A percentile compares a stretch with the other conserved stretches of the same genome.
Evolutionary conservation across 768 basidiomycete genomes (phyloP).

Genomic region (Tylopilus vinaceipallidus): DNA sequence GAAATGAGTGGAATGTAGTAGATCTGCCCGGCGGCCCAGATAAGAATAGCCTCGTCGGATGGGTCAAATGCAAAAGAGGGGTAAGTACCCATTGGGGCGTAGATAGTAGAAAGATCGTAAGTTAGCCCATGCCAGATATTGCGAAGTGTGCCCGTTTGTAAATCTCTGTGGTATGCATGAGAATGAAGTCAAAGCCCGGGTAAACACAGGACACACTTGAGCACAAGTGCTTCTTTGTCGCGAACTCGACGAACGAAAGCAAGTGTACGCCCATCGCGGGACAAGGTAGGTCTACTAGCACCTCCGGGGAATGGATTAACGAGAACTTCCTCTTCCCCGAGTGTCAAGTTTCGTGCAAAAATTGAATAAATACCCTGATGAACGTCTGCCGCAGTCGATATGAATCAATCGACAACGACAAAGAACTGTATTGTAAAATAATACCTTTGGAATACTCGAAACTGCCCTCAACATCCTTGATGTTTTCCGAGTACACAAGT

Average conservation of each 20-base stretch:
- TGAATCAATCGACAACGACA: neutral
- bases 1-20: slow-evolving; percentile 52
- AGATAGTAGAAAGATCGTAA: slow-evolving; percentile 61
- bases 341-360: slow-evolving; percentile 63
- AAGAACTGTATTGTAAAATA: neutral
- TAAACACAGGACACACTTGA: slow-evolving; percentile 48
- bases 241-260: slow-evolving; percentile 74
- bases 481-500: slow-evolving; percentile 67
- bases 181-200: neutral
- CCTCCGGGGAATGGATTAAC: slow-evolving; percentile 63
- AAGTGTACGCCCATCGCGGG: slow-evolving; percentile 63
- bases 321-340: slow-evolving; percentile 47
- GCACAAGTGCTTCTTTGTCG: slow-evolving; percentile 69
- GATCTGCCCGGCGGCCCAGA: slow-evolving; percentile 76
- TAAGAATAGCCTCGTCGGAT: slow-evolving; percentile 42
- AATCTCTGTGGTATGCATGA: slow-evolving; percentile 45
- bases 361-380: slow-evolving; percentile 72
- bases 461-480: slow-evolving; percentile 41
- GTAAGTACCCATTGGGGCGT: slow-evolving; percentile 79
- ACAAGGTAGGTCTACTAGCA: slow-evolving; percentile 71
- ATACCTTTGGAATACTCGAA: slow-evolving; percentile 69
- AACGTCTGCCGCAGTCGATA: slow-evolving; percentile 44
- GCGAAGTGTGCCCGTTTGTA: slow-evolving; percentile 61
- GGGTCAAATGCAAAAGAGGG: slow-evolving; percentile 64
- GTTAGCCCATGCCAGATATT: slow-evolving; percentile 68